phyloP scores from a whole-genome alignment of 2,329 filamentous ascomycete genomes.

The Onygenales sp. region DNA sequence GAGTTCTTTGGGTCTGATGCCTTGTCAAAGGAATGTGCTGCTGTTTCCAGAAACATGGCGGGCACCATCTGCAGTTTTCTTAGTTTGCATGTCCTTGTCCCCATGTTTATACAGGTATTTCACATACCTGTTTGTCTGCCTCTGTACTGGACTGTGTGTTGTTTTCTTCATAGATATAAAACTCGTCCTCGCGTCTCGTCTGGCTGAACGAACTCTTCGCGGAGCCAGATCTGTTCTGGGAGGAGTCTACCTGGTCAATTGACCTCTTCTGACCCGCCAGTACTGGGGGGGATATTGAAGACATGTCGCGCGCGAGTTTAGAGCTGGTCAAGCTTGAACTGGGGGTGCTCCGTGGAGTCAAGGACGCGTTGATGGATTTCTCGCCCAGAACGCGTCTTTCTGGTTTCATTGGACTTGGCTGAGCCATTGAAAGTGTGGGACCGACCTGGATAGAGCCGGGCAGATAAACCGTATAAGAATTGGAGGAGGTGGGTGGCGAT shows the following conservation, averaged over 20 bases:
- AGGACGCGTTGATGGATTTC: conserved; percentile 32
- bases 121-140: conserved; percentile 12
- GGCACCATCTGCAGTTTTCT: not conserved
- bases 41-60: not conserved
- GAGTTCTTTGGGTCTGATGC: not conserved
- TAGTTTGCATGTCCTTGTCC: not conserved
- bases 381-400: conserved; percentile 32
- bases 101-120: not conserved
- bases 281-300: conserved; percentile 20
- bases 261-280: conserved; percentile 32
- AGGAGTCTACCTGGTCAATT: conserved; percentile 29
- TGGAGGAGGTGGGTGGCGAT: too few relatives aligned
- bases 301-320: conserved; percentile 11
- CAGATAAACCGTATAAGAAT: too few relatives aligned
- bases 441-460: too few relatives aligned
- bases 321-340: conserved; percentile 17
- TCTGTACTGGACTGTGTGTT: conserved; percentile 10
- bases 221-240: conserved; percentile 7
- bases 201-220: conserved; percentile 14
- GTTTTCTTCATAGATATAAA: conserved; percentile 15
- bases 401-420: conserved; percentile 25
- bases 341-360: conserved; percentile 18
- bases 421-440: conserved; percentile 1
- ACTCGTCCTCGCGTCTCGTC: conserved; percentile 11
- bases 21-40: conserved; percentile 1